These are phyloP conservation scores for Calonectria leucothoes DNA, from an alignment of 2,329 filamentous ascomycete genomes.

Conservation along the genomic window DNA sequence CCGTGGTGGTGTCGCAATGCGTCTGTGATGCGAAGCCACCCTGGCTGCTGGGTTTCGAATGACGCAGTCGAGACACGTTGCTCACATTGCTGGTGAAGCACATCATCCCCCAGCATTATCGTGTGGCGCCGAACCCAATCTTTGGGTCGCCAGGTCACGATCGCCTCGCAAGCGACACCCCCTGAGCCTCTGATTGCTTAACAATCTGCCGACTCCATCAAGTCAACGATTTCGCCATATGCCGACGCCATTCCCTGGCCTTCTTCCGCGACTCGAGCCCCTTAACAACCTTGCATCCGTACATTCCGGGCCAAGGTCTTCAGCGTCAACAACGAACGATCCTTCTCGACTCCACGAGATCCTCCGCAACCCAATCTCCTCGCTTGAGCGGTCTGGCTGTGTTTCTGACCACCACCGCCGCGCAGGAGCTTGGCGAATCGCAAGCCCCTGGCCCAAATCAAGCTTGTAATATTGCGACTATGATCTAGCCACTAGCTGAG, in stretches of 20 bases:
- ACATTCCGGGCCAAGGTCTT: conserved; percentile 9
- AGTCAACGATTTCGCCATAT: conserved; percentile 14
- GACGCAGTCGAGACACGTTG: conserved; percentile 24
- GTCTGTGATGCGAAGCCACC: conserved; percentile 1
- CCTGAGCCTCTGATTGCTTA: conserved; percentile 11
- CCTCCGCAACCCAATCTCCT: conserved; percentile 4
- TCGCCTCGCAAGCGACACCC: conserved; percentile 4
- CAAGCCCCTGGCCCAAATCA: background rate
- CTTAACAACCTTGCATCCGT: conserved; percentile 16
- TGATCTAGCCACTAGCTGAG: conserved; percentile 14
- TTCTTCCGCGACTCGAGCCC: conserved; percentile 17
- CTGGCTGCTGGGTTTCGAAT: conserved; percentile 9
- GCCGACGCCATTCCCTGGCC: conserved; percentile 15
- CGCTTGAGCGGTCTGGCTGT: conserved; percentile 10
- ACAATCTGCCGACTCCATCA: background rate
- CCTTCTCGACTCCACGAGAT: background rate
- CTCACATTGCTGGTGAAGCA: conserved; percentile 34
- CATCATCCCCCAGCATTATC: conserved; percentile 31
- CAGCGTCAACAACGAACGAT: background rate
- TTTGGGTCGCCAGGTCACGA: conserved; percentile 18
- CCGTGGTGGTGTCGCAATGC: conserved; percentile 20
- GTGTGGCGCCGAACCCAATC: conserved; percentile 32
- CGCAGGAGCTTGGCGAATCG: conserved; percentile 7
- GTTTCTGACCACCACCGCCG: background rate
- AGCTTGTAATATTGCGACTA: background rate